phyloP scores from a whole-genome alignment of 2,329 filamentous ascomycete genomes.

The Alternaria sp. region DNA sequence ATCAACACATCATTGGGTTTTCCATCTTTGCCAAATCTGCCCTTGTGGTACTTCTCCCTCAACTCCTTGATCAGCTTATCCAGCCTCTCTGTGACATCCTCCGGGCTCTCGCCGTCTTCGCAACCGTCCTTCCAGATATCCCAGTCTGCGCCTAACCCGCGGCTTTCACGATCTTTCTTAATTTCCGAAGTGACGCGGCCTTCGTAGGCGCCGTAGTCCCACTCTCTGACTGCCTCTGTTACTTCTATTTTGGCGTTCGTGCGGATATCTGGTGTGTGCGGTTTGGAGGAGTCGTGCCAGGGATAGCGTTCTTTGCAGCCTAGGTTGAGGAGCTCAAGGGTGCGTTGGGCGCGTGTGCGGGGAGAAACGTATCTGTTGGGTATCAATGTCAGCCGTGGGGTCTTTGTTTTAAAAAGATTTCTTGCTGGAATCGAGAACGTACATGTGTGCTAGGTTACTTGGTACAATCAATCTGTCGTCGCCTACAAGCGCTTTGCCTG shows the following conservation, averaged over 20 bases:
- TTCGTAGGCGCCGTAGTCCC: constrained; percentile 71
- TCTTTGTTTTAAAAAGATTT: not conserved
- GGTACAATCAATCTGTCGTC: constrained; percentile 86
- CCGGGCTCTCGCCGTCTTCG: constrained; percentile 79
- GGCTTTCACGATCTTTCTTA: constrained; percentile 53
- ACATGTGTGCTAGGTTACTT: constrained; percentile 83
- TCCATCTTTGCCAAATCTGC: constrained; percentile 64
- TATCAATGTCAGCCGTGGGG: not conserved
- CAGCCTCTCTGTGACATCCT: constrained; percentile 74
- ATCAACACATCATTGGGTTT: constrained; percentile 74
- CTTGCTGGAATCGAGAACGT: constrained; percentile 37
- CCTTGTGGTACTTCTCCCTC: constrained; percentile 57
- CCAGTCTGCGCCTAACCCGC: constrained; percentile 69
- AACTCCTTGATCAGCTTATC: constrained; percentile 81
- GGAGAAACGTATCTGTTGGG: constrained; percentile 79
- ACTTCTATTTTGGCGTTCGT: constrained; percentile 57
- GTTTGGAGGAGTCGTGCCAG: constrained; percentile 60
- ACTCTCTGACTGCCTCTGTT: constrained; percentile 64
- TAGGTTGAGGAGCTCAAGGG: constrained; percentile 86
- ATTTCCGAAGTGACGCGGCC: constrained; percentile 64
- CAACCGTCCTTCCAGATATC: constrained; percentile 90
- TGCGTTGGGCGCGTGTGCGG: constrained; percentile 81
- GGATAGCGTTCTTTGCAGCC: constrained; percentile 74
- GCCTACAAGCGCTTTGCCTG: constrained; percentile 84
- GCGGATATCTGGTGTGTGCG: constrained; percentile 29